A percentile compares a stretch with the other conserved stretches of the same genome.
Evolutionary conservation across 495 filamentous ascomycete genomes (phyloP).

Genomic region (Bombardia bombarda): DNA sequence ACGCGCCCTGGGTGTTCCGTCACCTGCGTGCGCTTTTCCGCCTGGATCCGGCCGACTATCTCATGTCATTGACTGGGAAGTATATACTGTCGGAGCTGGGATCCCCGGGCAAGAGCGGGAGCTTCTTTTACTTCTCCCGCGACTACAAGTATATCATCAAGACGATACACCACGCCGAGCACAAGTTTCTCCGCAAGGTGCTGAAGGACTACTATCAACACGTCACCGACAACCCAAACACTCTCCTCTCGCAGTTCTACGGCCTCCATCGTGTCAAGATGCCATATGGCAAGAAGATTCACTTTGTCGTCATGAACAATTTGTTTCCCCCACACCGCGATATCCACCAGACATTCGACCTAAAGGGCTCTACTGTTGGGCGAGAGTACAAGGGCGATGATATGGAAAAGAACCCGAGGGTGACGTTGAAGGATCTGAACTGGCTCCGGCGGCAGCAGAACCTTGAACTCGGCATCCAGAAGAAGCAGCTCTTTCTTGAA

Average conservation of each 20-base stretch:
- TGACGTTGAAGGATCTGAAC: conserved; percentile 94
- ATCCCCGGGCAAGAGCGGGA: conserved; percentile 95
- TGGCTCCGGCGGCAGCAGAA: conserved; percentile 84
- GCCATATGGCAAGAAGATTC: conserved; percentile 95
- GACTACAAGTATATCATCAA: conserved; percentile 99
- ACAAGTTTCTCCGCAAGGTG: conserved; percentile 88
- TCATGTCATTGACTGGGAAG: conserved; percentile 97
- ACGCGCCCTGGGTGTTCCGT: conserved; percentile 98
- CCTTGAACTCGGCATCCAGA: conserved; percentile 78
- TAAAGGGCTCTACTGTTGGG: conserved; percentile 96
- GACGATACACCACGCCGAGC: conserved; percentile 94
- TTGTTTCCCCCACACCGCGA: conserved; percentile 95
- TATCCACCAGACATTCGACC: conserved; percentile 92
- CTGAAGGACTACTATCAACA: conserved; percentile 92
- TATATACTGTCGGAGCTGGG: conserved; percentile 97
- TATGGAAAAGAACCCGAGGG: conserved; percentile 78
- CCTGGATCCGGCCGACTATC: conserved; percentile 92
- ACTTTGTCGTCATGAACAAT: conserved; percentile 99
- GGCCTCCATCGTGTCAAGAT: conserved; percentile 97
- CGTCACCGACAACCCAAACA: conserved; percentile 89
- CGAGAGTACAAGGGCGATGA: conserved; percentile 86
- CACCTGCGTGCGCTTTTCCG: conserved; percentile 82
- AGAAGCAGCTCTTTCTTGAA: conserved; percentile 77
- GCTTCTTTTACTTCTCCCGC: conserved; percentile 99
- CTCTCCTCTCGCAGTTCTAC: conserved; percentile 95